These are phyloP conservation scores for Rhynchospora breviuscula DNA, from an alignment of 176 grass and related monocot species.

Conservation along the genomic window DNA sequence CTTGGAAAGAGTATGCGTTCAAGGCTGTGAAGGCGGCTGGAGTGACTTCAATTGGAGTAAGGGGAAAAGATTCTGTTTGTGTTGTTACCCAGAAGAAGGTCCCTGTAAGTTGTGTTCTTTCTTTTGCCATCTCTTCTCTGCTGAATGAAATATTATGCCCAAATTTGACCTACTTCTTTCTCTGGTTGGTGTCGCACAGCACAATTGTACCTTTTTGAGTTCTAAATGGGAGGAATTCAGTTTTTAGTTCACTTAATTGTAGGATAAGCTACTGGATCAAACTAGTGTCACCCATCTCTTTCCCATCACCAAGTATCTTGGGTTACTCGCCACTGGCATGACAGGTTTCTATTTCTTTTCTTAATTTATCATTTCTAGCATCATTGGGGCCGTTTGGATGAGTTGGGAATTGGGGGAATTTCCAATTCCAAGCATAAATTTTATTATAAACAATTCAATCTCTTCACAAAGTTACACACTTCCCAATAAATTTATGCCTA, in stretches of 20 bases:
- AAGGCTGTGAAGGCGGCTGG: slow-evolving; percentile 96
- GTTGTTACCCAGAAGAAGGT: slow-evolving; percentile 99
- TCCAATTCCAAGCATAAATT: too few relatives aligned
- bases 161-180: too few relatives aligned
- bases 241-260: not conserved
- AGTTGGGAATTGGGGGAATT: too few relatives aligned
- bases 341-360: slow-evolving; percentile 46
- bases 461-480: too few relatives aligned
- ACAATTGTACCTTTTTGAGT: not conserved
- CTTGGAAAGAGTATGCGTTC: slow-evolving; percentile 84
- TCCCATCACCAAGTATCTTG: slow-evolving; percentile 73
- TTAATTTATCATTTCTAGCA: not conserved
- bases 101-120: slow-evolving; percentile 52
- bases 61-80: slow-evolving; percentile 78
- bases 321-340: slow-evolving; percentile 86
- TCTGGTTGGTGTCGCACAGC: not conserved
- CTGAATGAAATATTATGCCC: too few relatives aligned
- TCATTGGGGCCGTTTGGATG: too few relatives aligned
- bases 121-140: not conserved
- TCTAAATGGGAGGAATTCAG: not conserved
- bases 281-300: slow-evolving; percentile 82
- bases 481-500: too few relatives aligned
- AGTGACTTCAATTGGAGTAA: slow-evolving; percentile 91
- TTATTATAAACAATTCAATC: too few relatives aligned
- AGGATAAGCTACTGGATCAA: slow-evolving; percentile 96